These are phyloP conservation scores for Geotrichum europaeum DNA, from an alignment of 1,139 yeast species.

Conservation along the genomic window DNA sequence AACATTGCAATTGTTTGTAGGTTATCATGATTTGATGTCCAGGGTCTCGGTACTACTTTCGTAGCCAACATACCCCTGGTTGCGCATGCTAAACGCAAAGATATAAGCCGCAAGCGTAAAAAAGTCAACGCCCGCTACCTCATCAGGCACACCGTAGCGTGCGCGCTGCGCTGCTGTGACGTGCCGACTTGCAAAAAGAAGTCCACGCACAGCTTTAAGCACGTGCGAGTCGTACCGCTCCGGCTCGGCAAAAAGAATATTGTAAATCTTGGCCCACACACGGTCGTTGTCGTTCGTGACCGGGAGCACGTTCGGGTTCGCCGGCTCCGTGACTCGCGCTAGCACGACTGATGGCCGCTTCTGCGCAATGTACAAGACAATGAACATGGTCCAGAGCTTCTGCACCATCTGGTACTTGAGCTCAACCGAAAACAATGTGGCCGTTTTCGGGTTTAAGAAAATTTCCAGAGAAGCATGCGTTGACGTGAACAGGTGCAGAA, in stretches of 20 bases:
- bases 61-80: conserved; percentile 1
- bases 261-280: conserved; percentile 11
- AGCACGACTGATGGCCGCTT: conserved; percentile 25
- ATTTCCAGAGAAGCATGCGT: conserved; percentile 30
- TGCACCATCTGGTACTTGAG: conserved; percentile 18
- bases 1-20: neutral
- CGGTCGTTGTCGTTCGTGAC: neutral
- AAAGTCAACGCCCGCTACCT: neutral
- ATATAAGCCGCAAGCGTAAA: conserved; percentile 4
- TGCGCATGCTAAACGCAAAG: neutral
- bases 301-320: neutral
- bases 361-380: conserved; percentile 24
- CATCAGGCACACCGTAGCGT: neutral
- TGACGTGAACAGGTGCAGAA: conserved; percentile 31
- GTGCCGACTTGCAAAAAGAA: conserved; percentile 21
- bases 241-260: conserved; percentile 1
- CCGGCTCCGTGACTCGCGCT: conserved; percentile 17
- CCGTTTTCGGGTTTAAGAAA: conserved; percentile 5
- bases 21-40: conserved; percentile 2
- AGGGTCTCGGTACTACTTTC: neutral
- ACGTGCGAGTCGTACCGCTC: conserved; percentile 23
- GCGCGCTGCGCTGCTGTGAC: neutral
- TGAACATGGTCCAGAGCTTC: conserved; percentile 23
- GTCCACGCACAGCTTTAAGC: conserved; percentile 28
- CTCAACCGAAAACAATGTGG: conserved; percentile 19